phyloP scores from a whole-genome alignment of 257 asterid species.

The Solanum corneliomulleri region DNA sequence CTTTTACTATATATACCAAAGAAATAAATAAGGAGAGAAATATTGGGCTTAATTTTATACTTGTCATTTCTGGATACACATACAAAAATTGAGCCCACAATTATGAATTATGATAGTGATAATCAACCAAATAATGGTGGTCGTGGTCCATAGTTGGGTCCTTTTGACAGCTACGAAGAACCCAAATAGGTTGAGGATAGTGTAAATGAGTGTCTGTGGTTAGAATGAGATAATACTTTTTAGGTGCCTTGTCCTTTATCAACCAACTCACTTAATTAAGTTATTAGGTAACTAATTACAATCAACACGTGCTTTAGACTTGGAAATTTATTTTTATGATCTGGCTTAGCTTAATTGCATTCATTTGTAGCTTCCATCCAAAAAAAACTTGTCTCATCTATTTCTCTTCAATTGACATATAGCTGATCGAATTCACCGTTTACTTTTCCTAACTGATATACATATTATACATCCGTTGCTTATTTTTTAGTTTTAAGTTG shows the following conservation, averaged over 20 bases:
- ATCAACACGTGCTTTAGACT: slow-evolving; percentile 11
- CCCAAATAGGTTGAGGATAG: not conserved
- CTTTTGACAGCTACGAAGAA: slow-evolving; percentile 3
- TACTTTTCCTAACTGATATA: not conserved
- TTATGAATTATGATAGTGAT: not conserved
- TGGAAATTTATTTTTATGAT: not conserved
- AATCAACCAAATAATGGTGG: not conserved
- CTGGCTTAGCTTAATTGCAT: not conserved
- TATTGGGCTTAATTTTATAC: not conserved
- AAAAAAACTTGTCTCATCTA: not conserved
- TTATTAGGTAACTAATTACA: slow-evolving; percentile 2
- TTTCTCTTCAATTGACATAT: not conserved
- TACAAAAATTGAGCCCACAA: slow-evolving; percentile 1
- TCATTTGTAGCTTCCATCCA: not conserved
- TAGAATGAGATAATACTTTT: not conserved
- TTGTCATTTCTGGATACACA: not conserved
- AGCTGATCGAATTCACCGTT: not conserved
- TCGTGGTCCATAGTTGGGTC: not conserved
- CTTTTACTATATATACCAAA: not conserved
- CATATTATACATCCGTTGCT: not conserved
- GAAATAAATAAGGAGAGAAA: not conserved
- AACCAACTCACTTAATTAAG: not conserved
- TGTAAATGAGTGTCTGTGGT: not conserved
- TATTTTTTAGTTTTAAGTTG: not conserved
- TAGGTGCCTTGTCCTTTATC: not conserved